Evolutionary conservation across 1,284 basidiomycete species (phyloP).

Genomic region (Tylopilus sp.): DNA sequence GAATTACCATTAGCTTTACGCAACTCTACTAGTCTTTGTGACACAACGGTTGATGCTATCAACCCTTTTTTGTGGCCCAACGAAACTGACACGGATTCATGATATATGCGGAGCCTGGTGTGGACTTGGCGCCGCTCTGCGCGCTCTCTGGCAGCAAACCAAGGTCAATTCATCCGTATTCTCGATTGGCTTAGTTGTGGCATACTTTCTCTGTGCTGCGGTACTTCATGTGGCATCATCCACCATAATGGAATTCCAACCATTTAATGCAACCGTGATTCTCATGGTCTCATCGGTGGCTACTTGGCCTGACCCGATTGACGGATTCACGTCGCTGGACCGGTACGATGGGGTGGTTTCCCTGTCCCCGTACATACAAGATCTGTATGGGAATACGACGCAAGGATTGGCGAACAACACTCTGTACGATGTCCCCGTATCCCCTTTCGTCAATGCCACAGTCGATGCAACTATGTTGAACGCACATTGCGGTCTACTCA

Average conservation of each 20-base stretch:
- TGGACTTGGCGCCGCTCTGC: conserved; percentile 2
- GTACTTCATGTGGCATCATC: conserved; percentile 1
- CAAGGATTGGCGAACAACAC: not conserved
- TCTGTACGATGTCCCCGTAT: not conserved
- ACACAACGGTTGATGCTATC: not conserved
- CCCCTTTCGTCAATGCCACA: not conserved
- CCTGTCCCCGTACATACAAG: not conserved
- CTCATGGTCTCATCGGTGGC: not conserved
- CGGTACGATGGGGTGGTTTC: not conserved
- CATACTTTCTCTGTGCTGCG: conserved; percentile 1
- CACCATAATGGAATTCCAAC: not conserved
- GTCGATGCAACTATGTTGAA: conserved; percentile 4
- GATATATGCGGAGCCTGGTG: not conserved
- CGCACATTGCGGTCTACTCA: conserved; percentile 4
- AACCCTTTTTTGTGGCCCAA: conserved; percentile 1
- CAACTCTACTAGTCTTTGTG: conserved; percentile 2
- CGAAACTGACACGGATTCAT: not conserved
- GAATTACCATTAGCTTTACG: not conserved
- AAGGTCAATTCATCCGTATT: not conserved
- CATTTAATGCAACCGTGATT: not conserved
- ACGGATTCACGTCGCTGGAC: not conserved
- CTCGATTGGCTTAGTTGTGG: not conserved
- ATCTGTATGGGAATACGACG: not conserved
- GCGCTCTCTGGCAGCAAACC: conserved; percentile 7
- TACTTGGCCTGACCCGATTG: not conserved